A percentile compares a stretch with the other conserved stretches of the same genome.
These are phyloP conservation scores for Protostelium mycophagum DNA, from an alignment of 78 protist genomes.

Conservation along the genomic window DNA sequence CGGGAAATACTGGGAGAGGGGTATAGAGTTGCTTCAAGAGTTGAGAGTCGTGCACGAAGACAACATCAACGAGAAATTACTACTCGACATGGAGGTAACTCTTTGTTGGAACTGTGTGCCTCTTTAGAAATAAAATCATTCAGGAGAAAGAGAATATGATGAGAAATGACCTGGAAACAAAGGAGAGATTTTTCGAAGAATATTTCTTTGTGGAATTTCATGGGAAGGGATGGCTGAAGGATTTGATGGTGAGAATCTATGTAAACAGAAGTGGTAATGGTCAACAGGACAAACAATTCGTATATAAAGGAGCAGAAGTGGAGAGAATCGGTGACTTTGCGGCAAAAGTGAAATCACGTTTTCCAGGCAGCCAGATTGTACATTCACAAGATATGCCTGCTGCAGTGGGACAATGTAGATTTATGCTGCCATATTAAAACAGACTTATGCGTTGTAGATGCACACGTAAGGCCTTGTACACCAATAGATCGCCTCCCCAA, in stretches of 20 bases:
- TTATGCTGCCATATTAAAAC: too few relatives aligned
- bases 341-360: conserved; percentile 2
- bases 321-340: conserved; percentile 46
- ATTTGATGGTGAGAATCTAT: not conserved
- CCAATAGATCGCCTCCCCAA: not conserved
- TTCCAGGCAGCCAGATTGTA: not conserved
- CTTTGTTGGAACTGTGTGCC: not conserved
- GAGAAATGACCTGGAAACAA: conserved; percentile 8
- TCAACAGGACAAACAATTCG: conserved; percentile 45
- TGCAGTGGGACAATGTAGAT: not conserved
- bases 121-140: not conserved
- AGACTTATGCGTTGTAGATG: not conserved
- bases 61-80: not conserved
- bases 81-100: not conserved
- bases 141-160: not conserved
- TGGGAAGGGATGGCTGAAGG: conserved; percentile 56
- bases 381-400: not conserved
- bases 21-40: not conserved
- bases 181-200: conserved; percentile 60
- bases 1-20: not conserved
- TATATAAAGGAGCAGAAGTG: conserved; percentile 55
- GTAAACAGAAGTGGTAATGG: too few relatives aligned
- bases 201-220: conserved; percentile 61
- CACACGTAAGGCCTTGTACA: not conserved
- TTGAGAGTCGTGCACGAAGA: not conserved